phyloP scores from a whole-genome alignment of 106 monocot genomes.

The Cymbidium sinense region DNA sequence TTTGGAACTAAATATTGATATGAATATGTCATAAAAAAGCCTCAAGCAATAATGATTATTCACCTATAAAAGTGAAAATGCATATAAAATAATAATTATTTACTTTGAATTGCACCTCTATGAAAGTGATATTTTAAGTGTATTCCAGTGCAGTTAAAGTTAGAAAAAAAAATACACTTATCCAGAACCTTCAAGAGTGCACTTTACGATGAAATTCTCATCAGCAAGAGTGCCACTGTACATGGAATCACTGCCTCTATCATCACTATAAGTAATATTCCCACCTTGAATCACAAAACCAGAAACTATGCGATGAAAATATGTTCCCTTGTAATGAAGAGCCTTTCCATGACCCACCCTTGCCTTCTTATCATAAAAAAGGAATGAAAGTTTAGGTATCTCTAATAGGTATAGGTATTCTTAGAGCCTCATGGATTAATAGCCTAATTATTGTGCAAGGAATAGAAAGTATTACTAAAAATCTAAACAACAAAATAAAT shows the following conservation, averaged over 20 bases:
- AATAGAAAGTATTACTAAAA: not conserved
- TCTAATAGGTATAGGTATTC: not conserved
- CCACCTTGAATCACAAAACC: slow-evolving; percentile 99
- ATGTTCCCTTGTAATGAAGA: slow-evolving; percentile 81
- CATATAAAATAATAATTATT: not conserved
- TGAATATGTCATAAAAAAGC: not conserved
- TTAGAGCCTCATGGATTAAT: not conserved
- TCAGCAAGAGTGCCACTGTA: slow-evolving; percentile 82
- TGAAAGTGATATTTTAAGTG: not conserved
- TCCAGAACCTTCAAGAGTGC: slow-evolving; percentile 76
- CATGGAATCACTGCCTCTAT: slow-evolving; percentile 81
- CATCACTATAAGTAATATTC: slow-evolving; percentile 60
- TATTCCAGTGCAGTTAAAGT: not conserved
- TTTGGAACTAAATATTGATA: not conserved
- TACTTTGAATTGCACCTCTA: not conserved
- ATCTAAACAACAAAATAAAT: slow-evolving; percentile 3
- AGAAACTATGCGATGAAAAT: slow-evolving; percentile 84
- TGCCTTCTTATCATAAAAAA: slow-evolving; percentile 64
- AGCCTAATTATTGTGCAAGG: not conserved
- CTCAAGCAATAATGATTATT: not conserved
- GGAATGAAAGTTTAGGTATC: not conserved
- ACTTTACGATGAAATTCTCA: slow-evolving; percentile 82
- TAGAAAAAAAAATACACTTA: not conserved
- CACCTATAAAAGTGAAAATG: not conserved
- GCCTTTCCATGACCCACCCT: slow-evolving; percentile 46